Evolutionary conservation across 257 asterid species (phyloP).

Genomic region (Leptodermis oblonga): DNA sequence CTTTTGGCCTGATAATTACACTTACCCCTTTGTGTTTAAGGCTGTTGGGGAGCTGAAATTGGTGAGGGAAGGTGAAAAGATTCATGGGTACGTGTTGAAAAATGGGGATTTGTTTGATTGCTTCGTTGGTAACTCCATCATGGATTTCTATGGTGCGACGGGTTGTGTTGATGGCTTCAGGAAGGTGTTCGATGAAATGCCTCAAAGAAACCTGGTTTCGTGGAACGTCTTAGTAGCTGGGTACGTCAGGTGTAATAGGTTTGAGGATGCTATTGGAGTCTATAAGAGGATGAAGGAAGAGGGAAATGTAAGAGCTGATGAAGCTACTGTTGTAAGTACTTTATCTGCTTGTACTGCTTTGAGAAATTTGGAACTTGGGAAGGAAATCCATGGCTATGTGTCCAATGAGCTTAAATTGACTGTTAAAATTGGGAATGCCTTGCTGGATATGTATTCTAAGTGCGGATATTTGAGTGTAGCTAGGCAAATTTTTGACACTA

Average conservation of each 20-base stretch:
- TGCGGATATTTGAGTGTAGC: conserved; percentile 69
- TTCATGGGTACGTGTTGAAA: conserved; percentile 75
- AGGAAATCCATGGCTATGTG: conserved; percentile 58
- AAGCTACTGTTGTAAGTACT: conserved; percentile 77
- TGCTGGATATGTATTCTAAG: conserved; percentile 86
- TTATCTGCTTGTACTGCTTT: conserved; percentile 72
- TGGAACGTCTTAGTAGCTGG: conserved; percentile 78
- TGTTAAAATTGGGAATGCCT: conserved; percentile 55
- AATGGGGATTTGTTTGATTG: conserved; percentile 55
- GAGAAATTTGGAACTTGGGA: conserved; percentile 59
- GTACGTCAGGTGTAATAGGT: conserved; percentile 46
- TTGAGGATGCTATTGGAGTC: conserved; percentile 54
- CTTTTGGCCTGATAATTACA: conserved; percentile 66
- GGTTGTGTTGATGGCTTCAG: conserved; percentile 38
- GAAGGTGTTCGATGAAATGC: conserved; percentile 74
- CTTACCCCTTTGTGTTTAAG: conserved; percentile 79
- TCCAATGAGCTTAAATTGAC: conserved; percentile 44
- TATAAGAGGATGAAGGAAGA: conserved; percentile 50
- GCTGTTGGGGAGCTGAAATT: conserved; percentile 51
- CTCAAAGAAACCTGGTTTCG: conserved; percentile 49
- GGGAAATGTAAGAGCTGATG: conserved; percentile 46
- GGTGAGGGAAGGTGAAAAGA: conserved; percentile 54
- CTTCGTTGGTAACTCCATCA: conserved; percentile 60
- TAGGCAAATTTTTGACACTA: conserved; percentile 49
- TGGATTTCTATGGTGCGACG: conserved; percentile 61